Evolutionary conservation across 2,329 filamentous ascomycete species (phyloP), one percentile per base, ranked within the genome.

Genomic region (Curvularia sp.): DNA sequence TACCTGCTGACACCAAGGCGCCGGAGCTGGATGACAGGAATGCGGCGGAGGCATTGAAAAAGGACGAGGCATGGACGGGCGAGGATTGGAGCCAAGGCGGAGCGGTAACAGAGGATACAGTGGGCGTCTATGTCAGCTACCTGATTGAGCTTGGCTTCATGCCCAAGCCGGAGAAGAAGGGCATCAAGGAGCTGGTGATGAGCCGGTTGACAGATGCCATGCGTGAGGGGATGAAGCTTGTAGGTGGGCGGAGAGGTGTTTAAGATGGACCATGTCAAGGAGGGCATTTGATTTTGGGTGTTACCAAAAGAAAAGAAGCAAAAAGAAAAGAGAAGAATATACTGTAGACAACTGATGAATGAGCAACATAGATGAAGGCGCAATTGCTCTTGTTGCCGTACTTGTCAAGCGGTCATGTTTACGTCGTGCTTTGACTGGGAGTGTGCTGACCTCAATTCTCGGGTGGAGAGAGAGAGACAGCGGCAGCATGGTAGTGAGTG

Each of bases 11-110:
- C 68, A 91, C 88, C 30, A 86, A 84, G 42, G 89, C 91, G 0
- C 89, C 89, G 0, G 89, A 91, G 73, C 83, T 95, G 12, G 89
- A 92, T 68, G 91, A 94, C 72, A 75, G 68, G 34, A 92, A 95
- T 70, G 86, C 91, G 0, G 82, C 85, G 1, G 79, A 80, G 1
- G 84, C 88, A 0, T 81, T 96, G 23, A 84, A 84, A 71, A 82
- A 83, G 3, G 89, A 93, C 69, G 81, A 81, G 0, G 80, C 83
- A 51, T 84, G 84, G 84, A 82, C 86, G 0, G 83, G 83, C 0
- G 73, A 85, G 32, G 86, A 88, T 63, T 83, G 82, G 65, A 86
- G 83, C 47, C 78, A 79, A 0, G 86, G 79, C 53, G 82, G 73
- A 60, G 84, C 84, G 23, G 85, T 91, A 10, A 84, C 80, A 1